phyloP scores from a whole-genome alignment of 2,329 filamentous ascomycete genomes.

The Zelopaecilomyces penicillatus region DNA sequence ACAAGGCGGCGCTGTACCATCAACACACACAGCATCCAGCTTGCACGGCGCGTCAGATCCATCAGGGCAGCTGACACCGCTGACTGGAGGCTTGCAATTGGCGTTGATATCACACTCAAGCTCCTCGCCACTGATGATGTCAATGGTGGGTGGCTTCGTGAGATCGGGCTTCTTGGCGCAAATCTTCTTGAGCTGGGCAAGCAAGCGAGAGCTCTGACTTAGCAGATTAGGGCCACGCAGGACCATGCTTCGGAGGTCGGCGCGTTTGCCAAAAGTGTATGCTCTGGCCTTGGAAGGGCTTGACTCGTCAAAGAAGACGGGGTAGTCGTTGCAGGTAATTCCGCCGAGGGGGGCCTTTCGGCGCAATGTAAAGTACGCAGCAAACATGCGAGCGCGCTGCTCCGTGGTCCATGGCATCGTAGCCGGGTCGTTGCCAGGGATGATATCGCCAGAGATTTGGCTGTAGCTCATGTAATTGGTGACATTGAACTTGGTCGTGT shows the following conservation, averaged over 20 bases:
- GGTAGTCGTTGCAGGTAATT: constrained; percentile 1
- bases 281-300: neutral
- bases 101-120: neutral
- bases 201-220: neutral
- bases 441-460: neutral
- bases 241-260: neutral
- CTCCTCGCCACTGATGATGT: neutral
- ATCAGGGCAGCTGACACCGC: neutral
- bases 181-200: neutral
- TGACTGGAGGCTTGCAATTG: neutral
- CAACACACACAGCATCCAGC: neutral
- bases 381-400: constrained; percentile 1
- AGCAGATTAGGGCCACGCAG: neutral
- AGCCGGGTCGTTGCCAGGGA: neutral
- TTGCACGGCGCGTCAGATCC: neutral
- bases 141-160: neutral
- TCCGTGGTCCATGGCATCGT: constrained; percentile 1
- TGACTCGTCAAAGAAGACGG: neutral
- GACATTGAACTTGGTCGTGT: neutral
- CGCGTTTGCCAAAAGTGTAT: neutral
- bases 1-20: neutral
- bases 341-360: neutral
- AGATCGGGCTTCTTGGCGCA: neutral
- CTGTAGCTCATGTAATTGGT: constrained; percentile 2
- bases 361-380: neutral